Evolutionary conservation across 2,329 filamentous ascomycete species (phyloP).

Genomic region (Nemania sp.): DNA sequence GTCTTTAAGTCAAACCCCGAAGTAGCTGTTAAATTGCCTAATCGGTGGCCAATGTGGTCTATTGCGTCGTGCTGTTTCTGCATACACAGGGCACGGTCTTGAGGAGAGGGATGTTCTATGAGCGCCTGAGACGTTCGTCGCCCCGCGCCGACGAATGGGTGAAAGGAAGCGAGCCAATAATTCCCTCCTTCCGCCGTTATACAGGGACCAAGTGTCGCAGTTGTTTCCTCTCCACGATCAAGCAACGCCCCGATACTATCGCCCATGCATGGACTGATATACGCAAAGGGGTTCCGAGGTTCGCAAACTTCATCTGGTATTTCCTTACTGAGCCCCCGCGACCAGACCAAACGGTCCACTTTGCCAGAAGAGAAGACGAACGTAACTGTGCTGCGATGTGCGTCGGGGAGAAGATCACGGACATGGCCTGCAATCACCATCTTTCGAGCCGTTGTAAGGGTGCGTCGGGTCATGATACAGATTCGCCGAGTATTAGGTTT

Average conservation of each 20-base stretch:
- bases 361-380: constrained; percentile 46
- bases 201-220: constrained; percentile 48
- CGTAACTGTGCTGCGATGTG: constrained; percentile 36
- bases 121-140: constrained; percentile 34
- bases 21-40: constrained; percentile 45
- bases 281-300: constrained; percentile 49
- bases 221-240: constrained; percentile 40
- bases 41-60: constrained; percentile 33
- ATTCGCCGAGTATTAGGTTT: constrained; percentile 43
- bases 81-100: constrained; percentile 44
- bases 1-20: constrained; percentile 49
- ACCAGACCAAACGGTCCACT: constrained; percentile 46
- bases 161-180: constrained; percentile 50
- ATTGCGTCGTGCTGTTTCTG: constrained; percentile 45
- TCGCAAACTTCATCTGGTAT: constrained; percentile 47
- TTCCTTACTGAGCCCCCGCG: constrained; percentile 43
- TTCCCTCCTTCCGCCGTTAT: constrained; percentile 42
- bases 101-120: constrained; percentile 47
- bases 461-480: constrained; percentile 45
- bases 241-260: constrained; percentile 48
- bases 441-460: constrained; percentile 43
- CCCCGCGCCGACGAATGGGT: constrained; percentile 47
- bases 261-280: constrained; percentile 48
- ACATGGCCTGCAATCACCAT: constrained; percentile 47
- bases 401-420: constrained; percentile 45